Conservation (phyloP, 176 grass and related monocot genomes). For the Raddia guianensis region DNA sequence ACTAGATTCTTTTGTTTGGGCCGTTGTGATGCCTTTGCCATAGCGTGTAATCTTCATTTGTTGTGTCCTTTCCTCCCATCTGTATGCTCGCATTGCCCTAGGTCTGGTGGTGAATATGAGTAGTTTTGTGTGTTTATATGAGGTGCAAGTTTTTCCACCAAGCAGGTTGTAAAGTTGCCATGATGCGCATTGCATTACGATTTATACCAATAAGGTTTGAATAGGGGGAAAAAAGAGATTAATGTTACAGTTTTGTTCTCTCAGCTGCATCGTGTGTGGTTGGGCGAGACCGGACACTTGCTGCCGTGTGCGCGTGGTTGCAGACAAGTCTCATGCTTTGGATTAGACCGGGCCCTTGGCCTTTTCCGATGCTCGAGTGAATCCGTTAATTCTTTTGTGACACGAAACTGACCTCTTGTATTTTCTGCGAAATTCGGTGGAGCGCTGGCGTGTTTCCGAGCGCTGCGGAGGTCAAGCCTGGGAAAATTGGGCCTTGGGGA, state of each 20-base stretch:
- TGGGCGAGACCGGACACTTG: neutral
- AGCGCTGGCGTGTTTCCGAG: too few relatives aligned
- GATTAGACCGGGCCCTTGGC: neutral
- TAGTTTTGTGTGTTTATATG: constrained; percentile 78
- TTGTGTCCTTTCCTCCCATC: constrained; percentile 27
- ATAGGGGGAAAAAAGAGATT: constrained; percentile 34
- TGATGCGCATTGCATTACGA: constrained; percentile 57
- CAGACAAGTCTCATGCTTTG: too few relatives aligned
- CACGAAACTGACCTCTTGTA: too few relatives aligned
- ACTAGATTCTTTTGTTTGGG: constrained; percentile 81
- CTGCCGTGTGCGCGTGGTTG: neutral
- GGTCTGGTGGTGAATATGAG: constrained; percentile 50
- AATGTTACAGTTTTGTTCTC: constrained; percentile 27
- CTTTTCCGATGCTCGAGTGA: too few relatives aligned
- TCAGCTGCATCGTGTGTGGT: neutral
- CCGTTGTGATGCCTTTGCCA: constrained; percentile 41
- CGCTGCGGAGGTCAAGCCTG: too few relatives aligned
- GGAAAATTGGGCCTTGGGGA: too few relatives aligned
- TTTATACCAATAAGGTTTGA: constrained; percentile 60
- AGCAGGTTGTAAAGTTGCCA: constrained; percentile 68
- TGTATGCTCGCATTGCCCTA: constrained; percentile 41
- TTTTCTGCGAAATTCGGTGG: too few relatives aligned
- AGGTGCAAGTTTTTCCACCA: constrained; percentile 48
- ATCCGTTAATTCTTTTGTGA: too few relatives aligned
- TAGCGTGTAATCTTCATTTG: constrained; percentile 57